A percentile compares a stretch with the other conserved stretches of the same genome.
Evolutionary conservation across 352 stramenopile species (phyloP).

Genomic region (Globisporangium iwayamae): DNA sequence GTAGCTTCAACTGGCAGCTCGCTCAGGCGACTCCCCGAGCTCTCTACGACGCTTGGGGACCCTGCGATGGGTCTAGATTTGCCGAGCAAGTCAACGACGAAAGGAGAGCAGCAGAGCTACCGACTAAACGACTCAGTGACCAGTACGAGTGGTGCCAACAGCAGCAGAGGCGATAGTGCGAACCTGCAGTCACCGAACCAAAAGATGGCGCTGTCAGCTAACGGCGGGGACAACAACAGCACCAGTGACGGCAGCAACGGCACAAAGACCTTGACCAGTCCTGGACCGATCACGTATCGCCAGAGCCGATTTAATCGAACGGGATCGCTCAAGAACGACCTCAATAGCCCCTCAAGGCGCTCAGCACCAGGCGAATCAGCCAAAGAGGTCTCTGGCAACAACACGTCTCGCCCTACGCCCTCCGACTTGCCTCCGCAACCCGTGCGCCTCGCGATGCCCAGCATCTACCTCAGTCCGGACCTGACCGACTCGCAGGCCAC

Average conservation of each 20-base stretch:
- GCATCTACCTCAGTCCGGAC: constrained; percentile 57
- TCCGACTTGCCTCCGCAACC: constrained; percentile 31
- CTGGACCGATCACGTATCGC: constrained; percentile 4
- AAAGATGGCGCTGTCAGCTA: neutral
- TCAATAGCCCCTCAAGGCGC: neutral
- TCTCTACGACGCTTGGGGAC: neutral
- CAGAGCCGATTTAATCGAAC: constrained; percentile 1
- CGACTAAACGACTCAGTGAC: neutral
- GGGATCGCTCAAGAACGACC: constrained; percentile 6
- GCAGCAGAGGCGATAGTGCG: neutral
- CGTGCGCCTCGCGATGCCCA: constrained; percentile 46
- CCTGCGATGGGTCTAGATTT: neutral
- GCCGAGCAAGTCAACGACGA: neutral
- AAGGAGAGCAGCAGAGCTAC: neutral
- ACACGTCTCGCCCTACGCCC: constrained; percentile 14
- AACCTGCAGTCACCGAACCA: neutral
- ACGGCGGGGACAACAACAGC: neutral
- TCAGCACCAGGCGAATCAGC: neutral
- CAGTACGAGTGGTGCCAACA: neutral
- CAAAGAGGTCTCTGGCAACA: constrained; percentile 4
- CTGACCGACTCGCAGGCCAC: constrained; percentile 33
- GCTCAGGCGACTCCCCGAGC: constrained; percentile 13
- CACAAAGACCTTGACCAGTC: neutral
- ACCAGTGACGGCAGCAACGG: neutral
- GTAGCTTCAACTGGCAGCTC: neutral